Percentiles rank a stretch among this genome's conserved stretches.
Conservation (phyloP, 2,329 filamentous ascomycete species). For the Aureobasidium namibiae region DNA sequence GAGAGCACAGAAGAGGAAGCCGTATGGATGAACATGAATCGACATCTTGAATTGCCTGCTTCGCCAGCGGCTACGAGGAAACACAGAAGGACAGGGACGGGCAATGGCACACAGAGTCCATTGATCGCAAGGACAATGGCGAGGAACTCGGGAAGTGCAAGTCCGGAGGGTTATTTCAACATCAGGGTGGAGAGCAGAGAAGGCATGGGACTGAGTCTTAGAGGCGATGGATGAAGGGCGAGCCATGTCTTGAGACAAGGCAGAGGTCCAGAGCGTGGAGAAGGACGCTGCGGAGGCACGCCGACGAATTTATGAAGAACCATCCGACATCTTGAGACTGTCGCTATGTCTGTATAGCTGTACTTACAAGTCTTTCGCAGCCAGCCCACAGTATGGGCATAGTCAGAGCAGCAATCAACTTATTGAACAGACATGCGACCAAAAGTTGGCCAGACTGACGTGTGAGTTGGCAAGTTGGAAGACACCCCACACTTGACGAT, state of each 20-base stretch:
- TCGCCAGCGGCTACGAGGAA: slow-evolving; percentile 7
- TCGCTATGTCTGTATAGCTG: neutral
- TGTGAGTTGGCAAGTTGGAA: neutral
- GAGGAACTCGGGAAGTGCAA: slow-evolving; percentile 17
- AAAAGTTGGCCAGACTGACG: neutral
- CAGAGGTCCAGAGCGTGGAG: neutral
- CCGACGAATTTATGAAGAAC: neutral
- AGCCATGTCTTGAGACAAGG: neutral
- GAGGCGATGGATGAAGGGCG: neutral
- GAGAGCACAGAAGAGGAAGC: slow-evolving; percentile 34
- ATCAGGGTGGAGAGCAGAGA: slow-evolving; percentile 13
- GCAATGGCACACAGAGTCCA: slow-evolving; percentile 17
- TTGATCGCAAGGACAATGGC: neutral
- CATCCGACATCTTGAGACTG: neutral
- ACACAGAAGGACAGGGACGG: slow-evolving; percentile 17
- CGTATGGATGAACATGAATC: slow-evolving; percentile 37
- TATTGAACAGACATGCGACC: neutral
- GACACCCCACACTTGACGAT: neutral
- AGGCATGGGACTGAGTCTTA: neutral
- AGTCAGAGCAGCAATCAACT: neutral
- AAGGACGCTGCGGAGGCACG: neutral
- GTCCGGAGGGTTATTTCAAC: slow-evolving; percentile 22
- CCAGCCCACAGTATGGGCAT: neutral
- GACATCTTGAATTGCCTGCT: slow-evolving; percentile 31
- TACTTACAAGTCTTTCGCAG: neutral